These are phyloP conservation scores for Trichoderma sp. DNA, from an alignment of 2,329 filamentous ascomycete genomes.

Conservation along the genomic window DNA sequence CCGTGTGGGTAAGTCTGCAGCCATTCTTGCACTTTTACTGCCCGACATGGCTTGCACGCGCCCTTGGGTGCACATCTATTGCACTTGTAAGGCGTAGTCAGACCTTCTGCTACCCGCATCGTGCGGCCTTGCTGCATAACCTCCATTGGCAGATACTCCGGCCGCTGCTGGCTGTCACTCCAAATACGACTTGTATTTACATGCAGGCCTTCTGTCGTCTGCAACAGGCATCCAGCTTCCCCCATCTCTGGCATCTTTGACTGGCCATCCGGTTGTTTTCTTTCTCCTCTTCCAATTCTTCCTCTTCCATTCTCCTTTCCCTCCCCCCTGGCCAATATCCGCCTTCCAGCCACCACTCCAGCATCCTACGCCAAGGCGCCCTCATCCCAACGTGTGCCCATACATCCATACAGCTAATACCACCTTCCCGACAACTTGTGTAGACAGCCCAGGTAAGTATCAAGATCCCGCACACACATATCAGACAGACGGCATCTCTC, in stretches of 20 bases:
- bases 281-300: not conserved
- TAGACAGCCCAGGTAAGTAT: not conserved
- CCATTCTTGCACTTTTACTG: not conserved
- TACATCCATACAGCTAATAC: not conserved
- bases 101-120: not conserved
- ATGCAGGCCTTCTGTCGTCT: conserved; percentile 1
- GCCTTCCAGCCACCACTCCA: not conserved
- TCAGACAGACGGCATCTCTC: not conserved
- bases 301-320: not conserved
- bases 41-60: conserved; percentile 3
- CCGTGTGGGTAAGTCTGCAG: conserved; percentile 3
- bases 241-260: not conserved
- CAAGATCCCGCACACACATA: not conserved
- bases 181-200: too few relatives aligned
- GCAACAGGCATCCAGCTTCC: not conserved
- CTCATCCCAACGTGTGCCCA: not conserved
- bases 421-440: not conserved
- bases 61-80: not conserved
- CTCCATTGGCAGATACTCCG: conserved; percentile 30
- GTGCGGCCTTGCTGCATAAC: conserved; percentile 28
- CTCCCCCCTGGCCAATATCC: not conserved
- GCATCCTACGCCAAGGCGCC: not conserved
- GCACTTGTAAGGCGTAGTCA: too few relatives aligned
- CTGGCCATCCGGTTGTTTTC: not conserved
- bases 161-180: too few relatives aligned